These are phyloP conservation scores for Leishmania gerbilli DNA, from an alignment of 208 protist species.

Conservation along the genomic window DNA sequence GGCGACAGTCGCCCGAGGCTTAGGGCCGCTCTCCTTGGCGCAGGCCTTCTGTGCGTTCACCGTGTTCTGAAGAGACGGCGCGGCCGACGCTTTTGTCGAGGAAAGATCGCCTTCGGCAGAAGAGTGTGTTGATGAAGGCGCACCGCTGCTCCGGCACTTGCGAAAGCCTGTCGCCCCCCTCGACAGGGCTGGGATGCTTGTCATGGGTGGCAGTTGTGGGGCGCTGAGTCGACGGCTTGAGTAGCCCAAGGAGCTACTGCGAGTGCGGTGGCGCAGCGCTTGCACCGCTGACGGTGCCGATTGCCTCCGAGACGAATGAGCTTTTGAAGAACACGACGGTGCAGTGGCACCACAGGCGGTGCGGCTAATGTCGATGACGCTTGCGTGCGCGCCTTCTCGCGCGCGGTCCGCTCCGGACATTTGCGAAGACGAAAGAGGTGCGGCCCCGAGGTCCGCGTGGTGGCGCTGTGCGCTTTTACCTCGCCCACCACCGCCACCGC, in stretches of 20 bases:
- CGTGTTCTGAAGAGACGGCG: not conserved
- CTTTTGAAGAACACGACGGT: not conserved
- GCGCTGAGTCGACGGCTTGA: not conserved
- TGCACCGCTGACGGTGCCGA: not conserved
- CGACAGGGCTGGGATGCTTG: no score
- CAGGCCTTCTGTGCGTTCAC: not conserved
- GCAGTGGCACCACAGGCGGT: not conserved
- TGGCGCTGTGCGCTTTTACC: not conserved
- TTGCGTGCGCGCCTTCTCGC: not conserved
- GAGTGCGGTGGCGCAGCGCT: not conserved
- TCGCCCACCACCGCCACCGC: not conserved
- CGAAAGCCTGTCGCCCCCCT: not conserved
- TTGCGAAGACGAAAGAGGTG: slow-evolving; percentile 8
- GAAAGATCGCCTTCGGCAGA: not conserved
- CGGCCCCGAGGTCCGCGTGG: slow-evolving; percentile 5
- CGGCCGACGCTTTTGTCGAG: not conserved
- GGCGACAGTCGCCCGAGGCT: slow-evolving; percentile 9
- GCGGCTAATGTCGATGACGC: slow-evolving; percentile 8
- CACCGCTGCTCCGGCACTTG: not conserved
- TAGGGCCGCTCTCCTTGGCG: not conserved
- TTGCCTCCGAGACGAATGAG: not conserved
- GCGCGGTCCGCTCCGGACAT: not conserved
- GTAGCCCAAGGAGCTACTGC: not conserved
- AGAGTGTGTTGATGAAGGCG: not conserved
- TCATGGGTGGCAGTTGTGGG: slow-evolving; percentile 5